These are phyloP conservation scores for Aspergillus biplanus DNA, from an alignment of 495 filamentous ascomycete genomes.

Conservation along the genomic window DNA sequence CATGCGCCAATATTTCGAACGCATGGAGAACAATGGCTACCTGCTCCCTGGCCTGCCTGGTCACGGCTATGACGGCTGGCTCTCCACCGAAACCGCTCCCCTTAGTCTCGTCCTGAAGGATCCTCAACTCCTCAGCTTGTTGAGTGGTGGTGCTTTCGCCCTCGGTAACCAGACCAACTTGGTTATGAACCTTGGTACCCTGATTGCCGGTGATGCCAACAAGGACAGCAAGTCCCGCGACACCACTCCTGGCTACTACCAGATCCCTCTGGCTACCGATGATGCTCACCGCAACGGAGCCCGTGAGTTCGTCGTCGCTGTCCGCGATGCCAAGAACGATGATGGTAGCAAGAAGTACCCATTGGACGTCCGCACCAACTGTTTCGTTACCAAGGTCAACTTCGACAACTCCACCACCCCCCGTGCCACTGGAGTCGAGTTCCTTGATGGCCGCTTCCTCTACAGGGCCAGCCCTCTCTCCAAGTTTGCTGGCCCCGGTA, in stretches of 20 bases:
- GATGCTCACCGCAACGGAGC: slow-evolving; percentile 52
- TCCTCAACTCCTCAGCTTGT: slow-evolving; percentile 52
- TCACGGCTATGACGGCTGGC: slow-evolving; percentile 65
- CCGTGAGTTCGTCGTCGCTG: slow-evolving; percentile 57
- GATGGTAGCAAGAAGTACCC: slow-evolving; percentile 60
- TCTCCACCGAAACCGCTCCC: slow-evolving; percentile 52
- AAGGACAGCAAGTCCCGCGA: slow-evolving; percentile 42
- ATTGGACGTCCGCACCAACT: slow-evolving; percentile 61
- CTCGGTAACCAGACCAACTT: slow-evolving; percentile 49
- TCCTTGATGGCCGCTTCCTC: slow-evolving; percentile 58
- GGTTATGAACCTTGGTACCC: slow-evolving; percentile 40
- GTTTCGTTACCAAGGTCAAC: slow-evolving; percentile 61
- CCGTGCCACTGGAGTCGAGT: slow-evolving; percentile 66
- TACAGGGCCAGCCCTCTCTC: slow-evolving; percentile 61
- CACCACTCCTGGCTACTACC: slow-evolving; percentile 49
- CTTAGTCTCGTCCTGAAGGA: slow-evolving; percentile 53
- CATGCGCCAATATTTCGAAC: slow-evolving; percentile 49
- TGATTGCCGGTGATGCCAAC: slow-evolving; percentile 59
- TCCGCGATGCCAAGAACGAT: slow-evolving; percentile 51
- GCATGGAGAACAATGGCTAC: slow-evolving; percentile 60
- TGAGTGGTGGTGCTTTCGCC: slow-evolving; percentile 55
- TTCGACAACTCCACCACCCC: slow-evolving; percentile 53
- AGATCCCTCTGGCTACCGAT: slow-evolving; percentile 55
- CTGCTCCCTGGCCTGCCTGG: slow-evolving; percentile 40
- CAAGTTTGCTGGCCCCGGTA: slow-evolving; percentile 32